phyloP scores from a whole-genome alignment of 2,329 filamentous ascomycete genomes.

The Fusarium falciforme region DNA sequence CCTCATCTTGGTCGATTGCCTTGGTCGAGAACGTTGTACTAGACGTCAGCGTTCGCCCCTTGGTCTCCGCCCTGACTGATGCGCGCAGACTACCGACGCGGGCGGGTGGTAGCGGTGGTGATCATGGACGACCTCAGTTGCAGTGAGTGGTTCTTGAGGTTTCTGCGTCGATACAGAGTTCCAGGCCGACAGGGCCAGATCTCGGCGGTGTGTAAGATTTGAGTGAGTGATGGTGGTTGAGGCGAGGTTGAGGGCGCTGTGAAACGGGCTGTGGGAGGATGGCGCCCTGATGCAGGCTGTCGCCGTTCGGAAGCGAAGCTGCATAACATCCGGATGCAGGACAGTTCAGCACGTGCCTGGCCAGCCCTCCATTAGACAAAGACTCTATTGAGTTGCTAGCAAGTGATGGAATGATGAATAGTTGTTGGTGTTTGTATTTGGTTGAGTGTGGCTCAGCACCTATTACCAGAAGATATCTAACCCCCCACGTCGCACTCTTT shows the following conservation, averaged over 20 bases:
- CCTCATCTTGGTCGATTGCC: constrained; percentile 4
- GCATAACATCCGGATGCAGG: neutral
- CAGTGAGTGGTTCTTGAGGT: neutral
- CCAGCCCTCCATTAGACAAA: neutral
- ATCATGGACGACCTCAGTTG: neutral
- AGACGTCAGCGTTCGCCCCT: constrained; percentile 21
- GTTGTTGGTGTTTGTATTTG: neutral
- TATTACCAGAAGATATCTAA: neutral
- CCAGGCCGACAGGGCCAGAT: neutral
- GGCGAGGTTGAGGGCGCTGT: neutral
- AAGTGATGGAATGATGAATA: neutral
- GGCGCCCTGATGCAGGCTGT: neutral
- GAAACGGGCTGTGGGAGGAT: neutral
- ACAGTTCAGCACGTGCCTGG: neutral
- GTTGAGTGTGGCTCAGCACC: neutral
- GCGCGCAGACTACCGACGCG: constrained; percentile 13
- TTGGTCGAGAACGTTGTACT: constrained; percentile 20
- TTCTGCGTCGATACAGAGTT: neutral
- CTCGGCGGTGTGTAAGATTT: neutral
- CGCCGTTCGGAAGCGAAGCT: neutral
- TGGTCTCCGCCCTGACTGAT: constrained; percentile 27
- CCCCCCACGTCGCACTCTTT: neutral
- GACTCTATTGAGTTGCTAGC: neutral
- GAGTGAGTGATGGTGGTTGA: neutral
- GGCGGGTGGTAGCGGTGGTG: constrained; percentile 23